phyloP scores from a whole-genome alignment of 306 rosid genomes.

The Castanea crenata region DNA sequence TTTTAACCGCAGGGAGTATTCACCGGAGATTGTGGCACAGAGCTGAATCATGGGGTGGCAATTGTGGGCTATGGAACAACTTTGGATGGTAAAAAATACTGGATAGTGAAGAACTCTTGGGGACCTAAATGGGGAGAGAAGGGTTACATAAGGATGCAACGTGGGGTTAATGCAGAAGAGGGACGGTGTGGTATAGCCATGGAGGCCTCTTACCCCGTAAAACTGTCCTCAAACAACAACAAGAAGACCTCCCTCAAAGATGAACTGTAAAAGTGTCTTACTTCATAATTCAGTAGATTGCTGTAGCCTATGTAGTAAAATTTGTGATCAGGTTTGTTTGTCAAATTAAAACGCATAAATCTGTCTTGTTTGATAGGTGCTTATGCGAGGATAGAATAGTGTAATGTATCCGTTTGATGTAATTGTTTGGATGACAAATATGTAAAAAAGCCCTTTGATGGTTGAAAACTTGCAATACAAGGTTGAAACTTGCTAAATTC shows the following conservation, averaged over 20 bases:
- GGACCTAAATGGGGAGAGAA: constrained; percentile 30
- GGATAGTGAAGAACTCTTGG: constrained; percentile 39
- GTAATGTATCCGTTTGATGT: not conserved
- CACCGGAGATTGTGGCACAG: constrained; percentile 24
- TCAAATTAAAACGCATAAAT: not conserved
- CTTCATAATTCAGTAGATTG: not conserved
- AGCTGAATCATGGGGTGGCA: constrained; percentile 42
- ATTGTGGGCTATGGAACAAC: constrained; percentile 26
- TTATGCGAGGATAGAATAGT: not conserved
- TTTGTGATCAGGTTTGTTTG: not conserved
- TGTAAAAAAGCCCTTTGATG: not conserved
- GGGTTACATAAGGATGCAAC: constrained; percentile 30
- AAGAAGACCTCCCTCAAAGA: constrained; percentile 9
- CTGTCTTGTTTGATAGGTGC: not conserved
- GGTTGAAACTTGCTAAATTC: not conserved
- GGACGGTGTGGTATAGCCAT: constrained; percentile 43
- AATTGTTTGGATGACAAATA: not conserved
- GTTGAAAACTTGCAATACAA: not conserved
- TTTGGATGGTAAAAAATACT: constrained; percentile 26
- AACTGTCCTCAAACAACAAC: constrained; percentile 11
- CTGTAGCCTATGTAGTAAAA: not conserved
- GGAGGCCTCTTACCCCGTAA: constrained; percentile 37
- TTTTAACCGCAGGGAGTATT: constrained; percentile 24
- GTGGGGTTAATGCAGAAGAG: constrained; percentile 14
- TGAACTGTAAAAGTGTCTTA: constrained; percentile 7